phyloP scores from a whole-genome alignment of 2,329 filamentous ascomycete genomes.

The Alternaria viburni region DNA sequence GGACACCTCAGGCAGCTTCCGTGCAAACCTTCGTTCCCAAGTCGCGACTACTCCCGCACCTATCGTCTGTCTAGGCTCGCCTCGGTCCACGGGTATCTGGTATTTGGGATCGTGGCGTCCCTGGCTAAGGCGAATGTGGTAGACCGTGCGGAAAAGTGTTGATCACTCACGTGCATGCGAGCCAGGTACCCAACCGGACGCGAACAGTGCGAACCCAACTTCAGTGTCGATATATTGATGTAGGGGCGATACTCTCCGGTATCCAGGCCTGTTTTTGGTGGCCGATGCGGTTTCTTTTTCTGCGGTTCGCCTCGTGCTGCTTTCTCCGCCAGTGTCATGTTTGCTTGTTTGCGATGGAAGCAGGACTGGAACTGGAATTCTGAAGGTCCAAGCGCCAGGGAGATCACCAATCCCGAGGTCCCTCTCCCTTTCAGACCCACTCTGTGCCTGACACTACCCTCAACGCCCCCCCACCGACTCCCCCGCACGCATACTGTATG shows the following conservation, averaged over 20 bases:
- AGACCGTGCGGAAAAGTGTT: background rate
- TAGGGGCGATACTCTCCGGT: background rate
- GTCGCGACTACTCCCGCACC: background rate
- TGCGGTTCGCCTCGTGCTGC: background rate
- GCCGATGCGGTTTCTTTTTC: background rate
- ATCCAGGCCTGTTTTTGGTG: background rate
- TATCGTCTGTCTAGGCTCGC: background rate
- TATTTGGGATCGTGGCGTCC: background rate
- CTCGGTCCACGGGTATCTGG: background rate
- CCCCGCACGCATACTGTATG: background rate
- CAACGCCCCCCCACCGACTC: slow-evolving; percentile 9
- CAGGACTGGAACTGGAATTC: background rate
- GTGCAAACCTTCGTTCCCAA: background rate
- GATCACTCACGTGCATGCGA: background rate
- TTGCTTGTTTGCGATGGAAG: background rate
- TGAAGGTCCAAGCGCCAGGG: slow-evolving; percentile 11
- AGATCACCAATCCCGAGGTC: slow-evolving; percentile 7
- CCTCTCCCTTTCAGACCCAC: slow-evolving; percentile 13
- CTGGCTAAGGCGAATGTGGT: slow-evolving; percentile 1
- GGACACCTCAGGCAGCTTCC: background rate
- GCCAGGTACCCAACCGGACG: background rate
- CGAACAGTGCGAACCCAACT: background rate
- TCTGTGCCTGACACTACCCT: slow-evolving; percentile 1
- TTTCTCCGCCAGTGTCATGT: background rate
- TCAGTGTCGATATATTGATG: background rate